Evolutionary conservation across 306 rosid genomes (phyloP), one percentile per base, ranked within the genome.

Genomic region (Cucumis cinereus): DNA sequence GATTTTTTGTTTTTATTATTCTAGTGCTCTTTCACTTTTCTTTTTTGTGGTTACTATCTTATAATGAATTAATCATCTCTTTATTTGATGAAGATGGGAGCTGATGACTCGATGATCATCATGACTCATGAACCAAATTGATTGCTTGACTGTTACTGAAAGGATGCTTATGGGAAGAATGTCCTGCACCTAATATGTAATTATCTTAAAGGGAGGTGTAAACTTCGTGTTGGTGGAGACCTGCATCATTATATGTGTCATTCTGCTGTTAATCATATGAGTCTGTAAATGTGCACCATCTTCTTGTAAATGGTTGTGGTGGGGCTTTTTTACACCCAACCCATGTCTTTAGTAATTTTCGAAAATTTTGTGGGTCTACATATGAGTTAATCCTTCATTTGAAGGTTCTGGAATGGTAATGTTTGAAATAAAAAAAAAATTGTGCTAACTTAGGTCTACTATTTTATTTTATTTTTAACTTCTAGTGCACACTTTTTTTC

Each of bases 221-320:
- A 89, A 84, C 96, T 92, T 79, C 90, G 98, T 69, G 85, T 95
- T 82, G 96, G 98, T 72, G 99, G 99, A 79, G 99, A 95, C 85
- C 87, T 95, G 91, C 99, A 95, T 86, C 99, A 95, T 84, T 95
- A 95, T 87, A 89, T 95, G 96, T 96, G 99, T 38, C 99, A 95
- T 89, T 92, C 99, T 50, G 83, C 79, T 78, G 90, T 86, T 74
- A 84, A 67, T 89, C 99, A 72, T 92, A 90, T 22, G 96, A 87
- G 17, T 89, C 93, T 78, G 86, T 85, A 63, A 88, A 87, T 62
- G 87, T 87, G 69, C 99, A 85, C 58, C 97, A 95, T 82, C 92
- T 95, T 66, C 85, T 95, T 68, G 92, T 95, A 78, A 95, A 95
- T 87, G 99, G 99, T 55, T 95, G 97, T 77, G 99, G 99, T 78